phyloP scores from a whole-genome alignment of 352 stramenopile species.

The Phytophthora pini region DNA sequence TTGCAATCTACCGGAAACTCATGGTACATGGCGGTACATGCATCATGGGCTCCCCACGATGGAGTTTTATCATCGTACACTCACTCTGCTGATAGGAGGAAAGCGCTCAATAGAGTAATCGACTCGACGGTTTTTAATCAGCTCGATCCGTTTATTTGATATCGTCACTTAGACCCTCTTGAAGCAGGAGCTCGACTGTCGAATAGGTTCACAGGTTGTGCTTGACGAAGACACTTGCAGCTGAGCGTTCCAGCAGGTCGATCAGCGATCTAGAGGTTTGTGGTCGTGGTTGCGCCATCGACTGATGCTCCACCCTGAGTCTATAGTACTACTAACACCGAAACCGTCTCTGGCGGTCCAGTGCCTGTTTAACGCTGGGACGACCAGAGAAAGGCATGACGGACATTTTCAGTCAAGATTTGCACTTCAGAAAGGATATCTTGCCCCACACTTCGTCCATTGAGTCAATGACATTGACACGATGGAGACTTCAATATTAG shows the following conservation, averaged over 20 bases:
- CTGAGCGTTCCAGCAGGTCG: background rate
- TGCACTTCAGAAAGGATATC: slow-evolving; percentile 9
- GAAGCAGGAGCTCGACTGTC: background rate
- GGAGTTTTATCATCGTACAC: too few species aligned
- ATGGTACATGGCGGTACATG: background rate
- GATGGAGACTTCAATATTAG: too few species aligned
- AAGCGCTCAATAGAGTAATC: too few species aligned
- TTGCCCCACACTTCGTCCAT: slow-evolving; percentile 7
- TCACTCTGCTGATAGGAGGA: too few species aligned
- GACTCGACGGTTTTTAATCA: too few species aligned
- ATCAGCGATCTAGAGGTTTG: background rate
- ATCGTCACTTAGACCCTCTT: too few species aligned
- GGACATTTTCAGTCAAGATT: slow-evolving; percentile 29
- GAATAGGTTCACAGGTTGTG: slow-evolving; percentile 10
- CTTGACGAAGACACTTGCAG: slow-evolving; percentile 12
- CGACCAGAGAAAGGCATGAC: slow-evolving; percentile 18
- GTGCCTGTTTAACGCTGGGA: slow-evolving; percentile 9
- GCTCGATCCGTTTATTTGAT: too few species aligned
- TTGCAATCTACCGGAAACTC: background rate
- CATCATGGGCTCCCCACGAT: too few species aligned
- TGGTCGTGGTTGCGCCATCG: slow-evolving; percentile 19
- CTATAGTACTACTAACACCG: slow-evolving; percentile 26
- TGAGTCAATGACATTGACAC: background rate
- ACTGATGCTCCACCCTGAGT: slow-evolving; percentile 4
- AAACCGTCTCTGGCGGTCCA: slow-evolving; percentile 2